These are phyloP conservation scores for Oryza glaberrima DNA, from an alignment of 176 grass and related monocot genomes.

Conservation along the genomic window DNA sequence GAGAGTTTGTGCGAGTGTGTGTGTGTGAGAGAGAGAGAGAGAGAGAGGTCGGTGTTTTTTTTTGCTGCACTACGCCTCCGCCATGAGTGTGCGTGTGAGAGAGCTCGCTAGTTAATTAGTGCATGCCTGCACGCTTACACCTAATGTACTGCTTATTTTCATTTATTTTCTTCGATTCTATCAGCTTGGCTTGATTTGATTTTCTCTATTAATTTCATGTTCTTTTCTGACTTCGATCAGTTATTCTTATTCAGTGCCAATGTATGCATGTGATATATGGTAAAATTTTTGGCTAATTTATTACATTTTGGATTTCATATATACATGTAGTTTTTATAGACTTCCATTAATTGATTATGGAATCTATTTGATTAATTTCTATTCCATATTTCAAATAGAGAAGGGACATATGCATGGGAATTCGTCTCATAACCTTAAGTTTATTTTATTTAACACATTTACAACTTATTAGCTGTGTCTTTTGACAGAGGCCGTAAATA, in stretches of 20 bases:
- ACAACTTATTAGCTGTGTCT: too few species aligned
- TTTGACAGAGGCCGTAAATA: too few species aligned
- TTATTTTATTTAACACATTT: too few species aligned
- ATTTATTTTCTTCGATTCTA: neutral
- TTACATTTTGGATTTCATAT: too few species aligned
- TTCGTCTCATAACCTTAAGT: too few species aligned
- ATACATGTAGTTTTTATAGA: too few species aligned
- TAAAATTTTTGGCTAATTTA: neutral
- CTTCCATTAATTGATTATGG: too few species aligned
- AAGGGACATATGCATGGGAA: too few species aligned
- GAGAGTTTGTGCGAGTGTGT: conserved; percentile 29
- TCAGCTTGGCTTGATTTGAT: neutral
- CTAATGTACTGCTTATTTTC: neutral
- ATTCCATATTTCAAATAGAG: too few species aligned
- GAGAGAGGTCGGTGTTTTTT: conserved; percentile 50
- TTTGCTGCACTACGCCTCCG: conserved; percentile 60
- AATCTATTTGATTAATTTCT: too few species aligned
- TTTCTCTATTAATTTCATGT: conserved; percentile 24
- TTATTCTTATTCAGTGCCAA: neutral
- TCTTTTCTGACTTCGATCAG: neutral
- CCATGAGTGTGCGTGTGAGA: conserved; percentile 23
- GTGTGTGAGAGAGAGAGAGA: conserved; percentile 36
- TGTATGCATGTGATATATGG: neutral
- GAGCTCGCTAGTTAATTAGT: neutral
- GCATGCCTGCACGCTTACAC: conserved; percentile 16